phyloP scores from a whole-genome alignment of 2,329 filamentous ascomycete genomes.

The Aspergillus ochraceoroseus region DNA sequence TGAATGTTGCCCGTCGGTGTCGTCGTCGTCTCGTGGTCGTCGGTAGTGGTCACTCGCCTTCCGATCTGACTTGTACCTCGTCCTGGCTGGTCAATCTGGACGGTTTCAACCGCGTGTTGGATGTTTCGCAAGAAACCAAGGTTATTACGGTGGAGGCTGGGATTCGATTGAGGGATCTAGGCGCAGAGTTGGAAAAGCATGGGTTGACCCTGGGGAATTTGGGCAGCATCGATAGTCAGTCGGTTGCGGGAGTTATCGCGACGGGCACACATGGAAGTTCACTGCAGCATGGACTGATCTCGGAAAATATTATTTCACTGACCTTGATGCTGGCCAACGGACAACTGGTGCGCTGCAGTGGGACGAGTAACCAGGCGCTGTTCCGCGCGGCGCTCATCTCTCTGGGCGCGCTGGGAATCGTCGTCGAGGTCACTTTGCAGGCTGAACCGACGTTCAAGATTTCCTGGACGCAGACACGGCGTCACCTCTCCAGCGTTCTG shows the following conservation, averaged over 20 bases:
- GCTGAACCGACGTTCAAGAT: constrained; percentile 78
- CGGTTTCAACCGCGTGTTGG: constrained; percentile 66
- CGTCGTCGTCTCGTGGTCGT: constrained; percentile 76
- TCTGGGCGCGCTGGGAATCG: constrained; percentile 82
- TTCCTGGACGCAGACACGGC: constrained; percentile 76
- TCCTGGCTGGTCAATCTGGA: constrained; percentile 95
- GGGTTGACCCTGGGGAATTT: constrained; percentile 86
- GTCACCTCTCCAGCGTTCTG: constrained; percentile 64
- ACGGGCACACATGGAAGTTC: constrained; percentile 93
- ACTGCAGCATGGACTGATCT: constrained; percentile 74
- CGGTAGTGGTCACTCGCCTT: constrained; percentile 90
- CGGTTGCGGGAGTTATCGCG: constrained; percentile 82
- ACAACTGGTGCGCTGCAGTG: constrained; percentile 63
- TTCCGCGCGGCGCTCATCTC: constrained; percentile 86
- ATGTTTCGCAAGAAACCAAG: constrained; percentile 61
- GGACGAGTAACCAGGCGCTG: constrained; percentile 64
- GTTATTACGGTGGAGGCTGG: constrained; percentile 79
- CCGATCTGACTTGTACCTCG: constrained; percentile 84
- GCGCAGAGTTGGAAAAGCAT: constrained; percentile 65
- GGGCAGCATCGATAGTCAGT: constrained; percentile 92
- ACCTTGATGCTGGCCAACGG: constrained; percentile 80
- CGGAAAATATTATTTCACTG: constrained; percentile 68
- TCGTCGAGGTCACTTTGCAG: constrained; percentile 81
- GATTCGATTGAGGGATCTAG: constrained; percentile 72
- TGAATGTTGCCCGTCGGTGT: constrained; percentile 74